A percentile compares a stretch with the other conserved stretches of the same genome.
These are phyloP conservation scores for Hyphodiscus hymeniophilus DNA, from an alignment of 495 filamentous ascomycete genomes.

Conservation along the genomic window DNA sequence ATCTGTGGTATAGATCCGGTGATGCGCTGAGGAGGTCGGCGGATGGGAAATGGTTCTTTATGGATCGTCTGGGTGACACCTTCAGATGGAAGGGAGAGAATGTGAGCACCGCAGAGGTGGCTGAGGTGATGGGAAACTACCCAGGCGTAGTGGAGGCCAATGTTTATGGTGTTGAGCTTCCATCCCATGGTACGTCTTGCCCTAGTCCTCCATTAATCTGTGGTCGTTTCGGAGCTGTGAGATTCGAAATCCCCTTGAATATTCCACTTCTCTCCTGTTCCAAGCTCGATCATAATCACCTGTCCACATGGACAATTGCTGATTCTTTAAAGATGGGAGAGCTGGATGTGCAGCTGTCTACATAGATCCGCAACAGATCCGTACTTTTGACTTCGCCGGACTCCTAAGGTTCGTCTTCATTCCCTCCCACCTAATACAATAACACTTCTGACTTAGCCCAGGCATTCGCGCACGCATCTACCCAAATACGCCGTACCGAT, in stretches of 20 bases:
- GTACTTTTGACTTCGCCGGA: constrained; percentile 43
- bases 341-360: constrained; percentile 56
- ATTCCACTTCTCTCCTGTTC: too few species aligned
- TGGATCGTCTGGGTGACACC: constrained; percentile 70
- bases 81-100: constrained; percentile 84
- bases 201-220: too few species aligned
- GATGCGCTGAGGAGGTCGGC: constrained; percentile 56
- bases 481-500: constrained; percentile 72
- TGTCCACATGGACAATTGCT: too few species aligned
- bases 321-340: too few species aligned
- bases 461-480: constrained; percentile 31
- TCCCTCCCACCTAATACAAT: background rate
- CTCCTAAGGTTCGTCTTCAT: constrained; percentile 35
- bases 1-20: constrained; percentile 67
- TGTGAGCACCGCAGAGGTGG: constrained; percentile 71
- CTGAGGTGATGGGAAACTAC: constrained; percentile 55
- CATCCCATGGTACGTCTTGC: too few species aligned
- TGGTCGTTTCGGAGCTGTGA: too few species aligned
- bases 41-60: constrained; percentile 73
- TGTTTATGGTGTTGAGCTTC: constrained; percentile 68
- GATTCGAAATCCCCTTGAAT: too few species aligned
- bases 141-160: constrained; percentile 66
- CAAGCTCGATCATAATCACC: too few species aligned
- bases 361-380: constrained; percentile 32
- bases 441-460: background rate